These are phyloP conservation scores for Nothophytophthora sp. DNA, from an alignment of 352 stramenopile species.

Conservation along the genomic window DNA sequence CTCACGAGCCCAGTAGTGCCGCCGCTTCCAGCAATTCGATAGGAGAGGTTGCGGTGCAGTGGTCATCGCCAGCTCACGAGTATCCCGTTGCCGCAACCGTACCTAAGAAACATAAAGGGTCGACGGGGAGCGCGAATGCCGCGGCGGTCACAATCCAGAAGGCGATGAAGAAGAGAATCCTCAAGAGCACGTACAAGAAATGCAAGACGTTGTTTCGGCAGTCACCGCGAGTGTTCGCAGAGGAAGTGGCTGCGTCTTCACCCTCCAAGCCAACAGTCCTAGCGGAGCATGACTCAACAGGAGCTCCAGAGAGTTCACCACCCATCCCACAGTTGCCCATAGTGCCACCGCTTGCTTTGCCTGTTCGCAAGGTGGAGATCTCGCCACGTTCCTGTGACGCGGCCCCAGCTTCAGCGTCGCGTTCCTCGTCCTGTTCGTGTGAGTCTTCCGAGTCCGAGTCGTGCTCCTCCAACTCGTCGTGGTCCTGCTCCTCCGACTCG, in stretches of 20 bases:
- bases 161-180: slow-evolving; percentile 42
- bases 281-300: background rate
- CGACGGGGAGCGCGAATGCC: slow-evolving; percentile 12
- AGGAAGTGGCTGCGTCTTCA: slow-evolving; percentile 13
- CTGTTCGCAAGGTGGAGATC: background rate
- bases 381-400: slow-evolving; percentile 5
- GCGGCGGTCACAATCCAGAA: slow-evolving; percentile 49
- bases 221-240: slow-evolving; percentile 41
- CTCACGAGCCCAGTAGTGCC: too few species aligned
- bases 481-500: slow-evolving; percentile 25
- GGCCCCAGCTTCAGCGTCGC: slow-evolving; percentile 1
- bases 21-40: too few species aligned
- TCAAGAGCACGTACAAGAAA: slow-evolving; percentile 28
- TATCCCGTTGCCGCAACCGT: slow-evolving; percentile 4
- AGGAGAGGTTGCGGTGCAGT: too few species aligned
- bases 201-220: slow-evolving; percentile 46
- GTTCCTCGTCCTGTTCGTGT: slow-evolving; percentile 14
- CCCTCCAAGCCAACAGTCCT: too few species aligned
- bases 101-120: slow-evolving; percentile 13
- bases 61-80: too few species aligned
- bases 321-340: too few species aligned
- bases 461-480: slow-evolving; percentile 11
- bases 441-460: slow-evolving; percentile 9
- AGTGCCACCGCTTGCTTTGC: slow-evolving; percentile 13
- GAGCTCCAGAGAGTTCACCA: background rate